These are phyloP conservation scores for Kuraishia molischiana DNA, from an alignment of 805 yeast genomes.

Conservation along the genomic window DNA sequence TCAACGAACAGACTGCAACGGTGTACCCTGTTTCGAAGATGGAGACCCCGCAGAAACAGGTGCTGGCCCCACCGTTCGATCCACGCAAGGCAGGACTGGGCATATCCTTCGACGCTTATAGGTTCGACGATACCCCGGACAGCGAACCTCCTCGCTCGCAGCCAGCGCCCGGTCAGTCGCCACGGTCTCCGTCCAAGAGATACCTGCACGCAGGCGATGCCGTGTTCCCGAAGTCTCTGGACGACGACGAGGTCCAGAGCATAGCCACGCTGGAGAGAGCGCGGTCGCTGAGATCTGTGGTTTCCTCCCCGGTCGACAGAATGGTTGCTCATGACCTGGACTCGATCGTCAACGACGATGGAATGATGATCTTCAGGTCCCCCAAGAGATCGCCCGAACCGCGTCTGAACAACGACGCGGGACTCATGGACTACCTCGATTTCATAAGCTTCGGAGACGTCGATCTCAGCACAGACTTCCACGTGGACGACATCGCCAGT, in stretches of 20 bases:
- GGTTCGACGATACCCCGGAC: constrained; percentile 1
- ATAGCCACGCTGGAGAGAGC: constrained; percentile 66
- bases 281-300: constrained; percentile 45
- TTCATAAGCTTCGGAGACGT: constrained; percentile 36
- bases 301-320: constrained; percentile 17
- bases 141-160: background rate
- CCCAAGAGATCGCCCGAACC: constrained; percentile 5
- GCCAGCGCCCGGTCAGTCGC: background rate
- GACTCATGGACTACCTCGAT: constrained; percentile 34
- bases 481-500: background rate
- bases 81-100: constrained; percentile 1
- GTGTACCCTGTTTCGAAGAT: background rate
- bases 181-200: background rate
- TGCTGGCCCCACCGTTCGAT: background rate
- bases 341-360: constrained; percentile 21
- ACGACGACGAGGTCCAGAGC: constrained; percentile 60
- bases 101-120: background rate
- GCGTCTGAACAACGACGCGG: constrained; percentile 17
- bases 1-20: background rate
- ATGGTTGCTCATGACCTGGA: constrained; percentile 10
- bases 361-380: constrained; percentile 34
- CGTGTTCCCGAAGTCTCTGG: constrained; percentile 62
- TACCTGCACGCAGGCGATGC: constrained; percentile 40
- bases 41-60: background rate
- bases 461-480: background rate